Base-by-base conservation (phyloP, 176 grass and related monocot species). In the Pharus latifolius region DNA sequence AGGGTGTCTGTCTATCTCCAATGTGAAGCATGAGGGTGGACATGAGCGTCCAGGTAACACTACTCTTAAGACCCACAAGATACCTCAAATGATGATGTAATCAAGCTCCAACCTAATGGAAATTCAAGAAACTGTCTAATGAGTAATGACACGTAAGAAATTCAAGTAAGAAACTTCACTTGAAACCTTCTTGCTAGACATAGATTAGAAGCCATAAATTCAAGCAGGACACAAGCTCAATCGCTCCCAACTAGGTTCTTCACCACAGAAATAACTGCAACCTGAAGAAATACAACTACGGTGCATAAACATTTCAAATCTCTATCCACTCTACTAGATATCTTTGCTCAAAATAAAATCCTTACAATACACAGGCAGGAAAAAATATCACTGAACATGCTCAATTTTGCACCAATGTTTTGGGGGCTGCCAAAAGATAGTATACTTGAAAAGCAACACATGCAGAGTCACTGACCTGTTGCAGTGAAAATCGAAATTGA, bases 401-500 rank as follows among this genome's bases (percentile, higher is more conserved):
- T 26, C 18, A 62, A 49, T 16, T 49, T 61, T 35, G 5, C 28
- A 74, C 40, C 34, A 53, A 54, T 42, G 49, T 31, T 63, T 54
- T 19, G 0, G 4, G n/a, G 30, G 49, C 18, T 16, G 6, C 1
- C 40, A 67, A 67, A 58, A 68, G 65, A 38, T 43, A 37, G 15
- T 24, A 66, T 26, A 47, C 28, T 19, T n/a, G 60, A 35, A 84
- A 73, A 27, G 34, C 22, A 61, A 68, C 35, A 61, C 12, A 57
- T 63, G 62, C 54, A 6, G 24, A 70, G 60, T 32, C 23, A 65
- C 63, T 77, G 30, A 99, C 96, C 90, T 99, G 96, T 83, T 99
- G 87, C 61, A 99, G 35, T 15, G 77, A 84, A 65, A 86, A 79
- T 32, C 87, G 81, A 71, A 99, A 81, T 88, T 95, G 84, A 75